These are phyloP conservation scores for Stemphylium beticola DNA, from an alignment of 2,329 filamentous ascomycete species.

Conservation along the genomic window DNA sequence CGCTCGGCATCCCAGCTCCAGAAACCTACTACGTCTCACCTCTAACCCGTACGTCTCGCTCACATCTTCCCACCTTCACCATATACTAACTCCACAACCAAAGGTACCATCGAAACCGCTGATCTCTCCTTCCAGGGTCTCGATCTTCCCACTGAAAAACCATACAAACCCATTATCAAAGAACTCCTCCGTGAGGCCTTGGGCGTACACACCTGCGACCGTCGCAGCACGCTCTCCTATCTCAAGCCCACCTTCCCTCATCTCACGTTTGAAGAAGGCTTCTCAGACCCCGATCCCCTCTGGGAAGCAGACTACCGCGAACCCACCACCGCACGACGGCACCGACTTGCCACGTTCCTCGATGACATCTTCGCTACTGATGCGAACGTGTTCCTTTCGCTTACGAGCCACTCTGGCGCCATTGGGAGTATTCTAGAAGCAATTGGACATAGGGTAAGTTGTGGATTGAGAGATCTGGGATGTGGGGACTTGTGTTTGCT, in stretches of 20 bases:
- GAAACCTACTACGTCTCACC: conserved; percentile 70
- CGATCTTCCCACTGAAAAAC: conserved; percentile 54
- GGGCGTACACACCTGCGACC: conserved; percentile 72
- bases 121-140: conserved; percentile 65
- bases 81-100: background rate
- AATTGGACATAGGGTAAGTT: conserved; percentile 59
- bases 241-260: conserved; percentile 59
- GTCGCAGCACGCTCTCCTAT: conserved; percentile 59
- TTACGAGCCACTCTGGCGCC: conserved; percentile 66
- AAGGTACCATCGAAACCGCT: conserved; percentile 62
- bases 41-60: conserved; percentile 58
- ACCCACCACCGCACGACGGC: conserved; percentile 29
- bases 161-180: conserved; percentile 66
- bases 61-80: background rate
- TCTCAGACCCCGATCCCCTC: conserved; percentile 63
- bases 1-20: conserved; percentile 63
- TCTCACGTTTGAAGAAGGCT: conserved; percentile 64
- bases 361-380: conserved; percentile 61
- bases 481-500: background rate
- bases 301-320: conserved; percentile 54
- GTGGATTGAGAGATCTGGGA: background rate
- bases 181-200: conserved; percentile 71
- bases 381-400: conserved; percentile 54
- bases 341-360: conserved; percentile 49
- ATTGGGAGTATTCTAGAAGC: conserved; percentile 62